Evolutionary conservation across 441 rosid genomes (phyloP).

Genomic region (Manihot esculenta): DNA sequence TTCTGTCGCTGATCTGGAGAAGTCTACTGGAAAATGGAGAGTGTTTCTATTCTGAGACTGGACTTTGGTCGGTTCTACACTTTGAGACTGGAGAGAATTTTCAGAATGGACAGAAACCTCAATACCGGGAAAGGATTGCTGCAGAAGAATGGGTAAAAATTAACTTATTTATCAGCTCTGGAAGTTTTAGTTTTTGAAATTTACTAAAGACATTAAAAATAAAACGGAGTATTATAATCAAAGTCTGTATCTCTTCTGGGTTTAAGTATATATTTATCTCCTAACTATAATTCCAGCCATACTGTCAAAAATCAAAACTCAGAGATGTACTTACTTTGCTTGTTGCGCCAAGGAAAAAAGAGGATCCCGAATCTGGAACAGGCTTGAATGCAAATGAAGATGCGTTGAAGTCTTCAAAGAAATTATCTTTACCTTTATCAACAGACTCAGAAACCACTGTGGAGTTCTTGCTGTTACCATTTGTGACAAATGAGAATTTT

Average conservation of each 20-base stretch:
- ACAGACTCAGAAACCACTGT: conserved; percentile 33
- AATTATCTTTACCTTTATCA: conserved; percentile 58
- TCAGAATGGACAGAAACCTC: conserved; percentile 60
- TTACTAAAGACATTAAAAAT: neutral
- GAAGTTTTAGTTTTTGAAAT: conserved; percentile 4
- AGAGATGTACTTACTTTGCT: conserved; percentile 43
- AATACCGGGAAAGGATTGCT: conserved; percentile 45
- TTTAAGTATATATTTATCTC: neutral
- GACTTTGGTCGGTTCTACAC: conserved; percentile 35
- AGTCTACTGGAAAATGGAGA: conserved; percentile 38
- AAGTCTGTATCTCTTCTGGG: neutral
- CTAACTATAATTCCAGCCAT: neutral
- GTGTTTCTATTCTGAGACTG: conserved; percentile 40
- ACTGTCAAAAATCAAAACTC: conserved; percentile 1
- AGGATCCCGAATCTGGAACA: conserved; percentile 45
- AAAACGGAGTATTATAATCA: neutral
- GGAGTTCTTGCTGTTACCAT: conserved; percentile 37
- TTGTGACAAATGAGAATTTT: conserved; percentile 62
- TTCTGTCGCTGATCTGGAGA: conserved; percentile 39
- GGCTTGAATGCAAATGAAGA: conserved; percentile 85
- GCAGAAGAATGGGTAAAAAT: conserved; percentile 27
- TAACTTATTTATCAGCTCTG: neutral
- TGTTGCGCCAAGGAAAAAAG: conserved; percentile 49
- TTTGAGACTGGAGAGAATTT: conserved; percentile 45
- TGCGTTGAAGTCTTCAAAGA: conserved; percentile 52